Evolutionary conservation across 2,329 filamentous ascomycete genomes (phyloP).

Genomic region (Colletotrichum salicis): DNA sequence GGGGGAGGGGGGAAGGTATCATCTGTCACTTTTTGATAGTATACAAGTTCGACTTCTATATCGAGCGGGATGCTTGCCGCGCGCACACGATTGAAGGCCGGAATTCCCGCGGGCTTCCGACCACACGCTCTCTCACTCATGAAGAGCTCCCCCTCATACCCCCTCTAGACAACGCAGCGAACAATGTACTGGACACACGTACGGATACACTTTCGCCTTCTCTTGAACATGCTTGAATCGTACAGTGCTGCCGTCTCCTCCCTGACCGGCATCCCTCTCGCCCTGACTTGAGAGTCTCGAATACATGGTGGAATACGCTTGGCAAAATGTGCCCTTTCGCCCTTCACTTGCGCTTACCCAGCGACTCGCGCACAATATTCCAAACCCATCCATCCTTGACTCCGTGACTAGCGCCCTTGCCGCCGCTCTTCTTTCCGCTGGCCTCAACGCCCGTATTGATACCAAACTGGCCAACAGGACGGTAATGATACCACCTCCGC

Average conservation of each 20-base stretch:
- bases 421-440: background rate
- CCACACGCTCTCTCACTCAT: background rate
- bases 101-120: background rate
- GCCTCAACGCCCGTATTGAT: constrained; percentile 43
- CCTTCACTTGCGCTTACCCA: constrained; percentile 39
- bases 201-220: background rate
- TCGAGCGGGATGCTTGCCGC: background rate
- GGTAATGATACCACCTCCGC: constrained; percentile 53
- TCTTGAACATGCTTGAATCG: background rate
- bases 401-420: constrained; percentile 40
- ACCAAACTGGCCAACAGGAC: constrained; percentile 51
- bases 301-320: background rate
- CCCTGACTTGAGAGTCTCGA: background rate
- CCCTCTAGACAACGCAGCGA: background rate
- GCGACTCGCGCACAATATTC: constrained; percentile 49
- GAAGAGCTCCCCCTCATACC: background rate
- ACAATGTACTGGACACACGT: background rate
- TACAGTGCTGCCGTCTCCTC: background rate
- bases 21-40: background rate
- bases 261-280: background rate
- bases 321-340: constrained; percentile 15
- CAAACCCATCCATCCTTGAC: constrained; percentile 54
- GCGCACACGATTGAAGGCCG: background rate
- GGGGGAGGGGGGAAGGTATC: background rate
- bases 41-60: background rate